Conservation (phyloP, 169 alveolate genomes). For the Perkinsus marinus region DNA sequence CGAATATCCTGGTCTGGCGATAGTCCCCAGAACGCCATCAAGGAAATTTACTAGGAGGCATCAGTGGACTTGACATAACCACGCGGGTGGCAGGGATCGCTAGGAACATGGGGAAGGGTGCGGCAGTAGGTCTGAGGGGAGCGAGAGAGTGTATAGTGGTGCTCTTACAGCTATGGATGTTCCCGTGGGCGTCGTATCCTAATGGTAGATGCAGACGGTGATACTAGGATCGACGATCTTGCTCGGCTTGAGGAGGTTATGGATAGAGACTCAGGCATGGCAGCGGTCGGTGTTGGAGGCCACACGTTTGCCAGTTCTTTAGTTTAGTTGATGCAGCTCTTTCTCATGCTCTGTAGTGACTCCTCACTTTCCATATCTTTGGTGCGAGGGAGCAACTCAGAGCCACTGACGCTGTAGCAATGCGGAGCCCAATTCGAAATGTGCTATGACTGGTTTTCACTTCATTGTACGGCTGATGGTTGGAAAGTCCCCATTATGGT, state of each 20-base stretch:
- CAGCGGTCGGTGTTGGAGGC: conserved; percentile 12
- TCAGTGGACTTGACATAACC: not conserved
- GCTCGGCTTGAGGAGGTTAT: conserved; percentile 26
- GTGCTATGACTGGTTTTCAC: conserved; percentile 9
- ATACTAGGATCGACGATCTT: conserved; percentile 54
- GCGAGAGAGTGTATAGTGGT: not conserved
- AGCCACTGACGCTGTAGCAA: conserved; percentile 24
- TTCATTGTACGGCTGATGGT: conserved; percentile 17
- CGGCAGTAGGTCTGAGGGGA: not conserved
- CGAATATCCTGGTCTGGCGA: not conserved
- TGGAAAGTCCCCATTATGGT: not conserved
- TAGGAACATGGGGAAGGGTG: not conserved
- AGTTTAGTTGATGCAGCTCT: no score
- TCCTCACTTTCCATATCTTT: not conserved
- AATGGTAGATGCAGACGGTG: conserved; percentile 75
- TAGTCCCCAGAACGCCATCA: not conserved
- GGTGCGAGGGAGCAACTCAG: not conserved
- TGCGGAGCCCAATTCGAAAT: conserved; percentile 21
- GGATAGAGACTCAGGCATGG: conserved; percentile 8
- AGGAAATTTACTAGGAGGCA: not conserved
- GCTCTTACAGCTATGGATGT: conserved; percentile 34
- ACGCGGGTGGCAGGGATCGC: not conserved
- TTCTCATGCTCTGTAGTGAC: not conserved
- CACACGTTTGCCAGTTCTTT: no score
- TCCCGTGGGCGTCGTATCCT: conserved; percentile 47